Evolutionary conservation across 129 eudicot species (phyloP).

Genomic region (Silybum marianum): DNA sequence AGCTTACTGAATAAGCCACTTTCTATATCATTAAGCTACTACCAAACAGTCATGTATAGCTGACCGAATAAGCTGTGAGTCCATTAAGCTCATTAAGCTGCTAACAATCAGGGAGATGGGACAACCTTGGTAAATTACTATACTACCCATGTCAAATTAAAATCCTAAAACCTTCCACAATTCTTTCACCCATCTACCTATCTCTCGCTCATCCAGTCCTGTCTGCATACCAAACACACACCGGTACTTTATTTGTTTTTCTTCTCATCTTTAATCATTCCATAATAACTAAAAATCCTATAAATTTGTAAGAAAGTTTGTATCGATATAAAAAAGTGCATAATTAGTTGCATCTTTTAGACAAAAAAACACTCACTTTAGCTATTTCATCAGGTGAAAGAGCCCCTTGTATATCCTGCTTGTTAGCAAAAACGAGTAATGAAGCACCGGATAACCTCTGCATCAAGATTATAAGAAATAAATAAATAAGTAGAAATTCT

Average conservation of each 20-base stretch:
- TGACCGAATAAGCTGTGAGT: too few relatives aligned
- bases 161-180: too few relatives aligned
- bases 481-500: not conserved
- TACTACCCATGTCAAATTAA: too few relatives aligned
- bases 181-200: not conserved
- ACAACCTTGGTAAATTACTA: not conserved
- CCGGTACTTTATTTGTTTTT: too few relatives aligned
- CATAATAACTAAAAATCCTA: not conserved
- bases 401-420: constrained; percentile 95
- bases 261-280: not conserved
- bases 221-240: not conserved
- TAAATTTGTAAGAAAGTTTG: not conserved
- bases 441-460: constrained; percentile 99
- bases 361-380: constrained; percentile 49
- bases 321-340: not conserved
- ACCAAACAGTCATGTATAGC: too few relatives aligned
- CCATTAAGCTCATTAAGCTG: too few relatives aligned
- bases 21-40: too few relatives aligned
- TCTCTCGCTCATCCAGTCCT: not conserved
- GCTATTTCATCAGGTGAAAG: constrained; percentile 91
- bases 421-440: constrained; percentile 84
- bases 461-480: constrained; percentile 12
- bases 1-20: too few relatives aligned
- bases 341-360: not conserved
- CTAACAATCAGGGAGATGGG: not conserved